Base-by-base conservation (phyloP, 176 grass and related monocot genomes). In the Raddia guianensis region DNA sequence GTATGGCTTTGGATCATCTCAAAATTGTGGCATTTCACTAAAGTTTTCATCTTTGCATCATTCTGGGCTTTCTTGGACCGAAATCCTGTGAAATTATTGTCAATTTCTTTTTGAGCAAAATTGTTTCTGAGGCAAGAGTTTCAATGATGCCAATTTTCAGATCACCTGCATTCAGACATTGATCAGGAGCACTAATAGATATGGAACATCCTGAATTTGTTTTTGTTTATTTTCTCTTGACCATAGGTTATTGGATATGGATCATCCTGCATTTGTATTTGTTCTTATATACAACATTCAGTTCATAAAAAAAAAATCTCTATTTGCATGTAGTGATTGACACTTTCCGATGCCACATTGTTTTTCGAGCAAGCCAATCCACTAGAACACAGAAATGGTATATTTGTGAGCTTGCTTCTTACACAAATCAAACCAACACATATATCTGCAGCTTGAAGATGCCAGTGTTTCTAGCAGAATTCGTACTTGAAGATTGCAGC, bases 391-490 rank as follows among this genome's bases (percentile, higher is more conserved):
- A 21, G 3, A 82, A 66, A 53, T 83, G 14, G 34, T 46, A 74
- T 34, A 65, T 55, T n/a, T 65, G 7, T 78, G 34, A 3, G 27
- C 32, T n/a, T 76, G 1, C 7, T 50, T 85, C 32, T 56, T 71
- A 19, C 35, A 35, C 60, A 76, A n/a, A 52, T 66, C 40, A 15
- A 52, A 10, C 8, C n/a, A 71, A 76, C 18, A 13, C 80, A 40
- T 69, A 4, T 68, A 52, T 27, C 46, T 61, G 47, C 4, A 57
- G 40, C 40, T 47, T 89, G 37, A 76, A 79, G 15, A 54, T 50
- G 21, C 47, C 46, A 69, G 47, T 73, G 33, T 61, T 79, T 42
- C 61, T 62, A 79, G 43, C 21, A 71, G n/a, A 82, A 65, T 82
- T 49, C 79, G 33, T 77, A 55, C 47, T 77, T 37, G 46, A 3